Base-by-base conservation (phyloP, 177 flowering plant species). In the Tripterygium wilfordii region DNA sequence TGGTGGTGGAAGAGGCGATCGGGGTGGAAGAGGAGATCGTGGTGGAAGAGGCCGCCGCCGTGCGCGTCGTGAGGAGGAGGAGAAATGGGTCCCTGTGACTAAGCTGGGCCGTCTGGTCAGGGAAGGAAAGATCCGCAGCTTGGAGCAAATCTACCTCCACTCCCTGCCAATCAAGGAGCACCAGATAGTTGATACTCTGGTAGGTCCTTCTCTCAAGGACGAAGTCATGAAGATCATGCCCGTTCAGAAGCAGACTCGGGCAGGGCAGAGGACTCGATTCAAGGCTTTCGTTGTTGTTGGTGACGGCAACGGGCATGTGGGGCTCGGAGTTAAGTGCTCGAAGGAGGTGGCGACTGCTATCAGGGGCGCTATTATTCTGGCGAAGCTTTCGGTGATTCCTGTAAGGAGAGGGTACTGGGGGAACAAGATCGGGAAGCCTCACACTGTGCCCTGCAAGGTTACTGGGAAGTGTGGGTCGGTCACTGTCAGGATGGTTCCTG, bases 161-260 rank as follows among this genome's bases (percentile, higher is more conserved):
- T 78, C 84, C 0, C 79, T 78, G n/a, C 80, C 84, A 1, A 64
- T 78, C 67, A 78, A 78, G 56, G 84, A 76, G 62, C 49, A 70
- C 48, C 86, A 80, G 57, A 77, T 80, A 64, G 36, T 80, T 12
- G 86, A 80, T 28, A 18, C 39, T 2, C 69, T 74, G 8, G 36
- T 70, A 24, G 66, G 80, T 3, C 79, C 77, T 1, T 36, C 58
- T 3, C 63, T 79, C 28, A 79, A 80, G 54, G 86, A 77, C 47
- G 83, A 80, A 64, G 86, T 80, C 20, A 81, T 78, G 88, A 81
- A 81, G 58, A 81, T 81, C 66, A 78, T 76, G 74, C 88, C 88
- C 21, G 88, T 81, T 15, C 85, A 78, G 77, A 81, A 81, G 50
- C 88, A 81, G 60, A 81, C 88, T 9, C 72, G 88, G 3, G 88